Evolutionary conservation across 78 protist species (phyloP).

Genomic region (Dictyostelium brefeldianum): DNA sequence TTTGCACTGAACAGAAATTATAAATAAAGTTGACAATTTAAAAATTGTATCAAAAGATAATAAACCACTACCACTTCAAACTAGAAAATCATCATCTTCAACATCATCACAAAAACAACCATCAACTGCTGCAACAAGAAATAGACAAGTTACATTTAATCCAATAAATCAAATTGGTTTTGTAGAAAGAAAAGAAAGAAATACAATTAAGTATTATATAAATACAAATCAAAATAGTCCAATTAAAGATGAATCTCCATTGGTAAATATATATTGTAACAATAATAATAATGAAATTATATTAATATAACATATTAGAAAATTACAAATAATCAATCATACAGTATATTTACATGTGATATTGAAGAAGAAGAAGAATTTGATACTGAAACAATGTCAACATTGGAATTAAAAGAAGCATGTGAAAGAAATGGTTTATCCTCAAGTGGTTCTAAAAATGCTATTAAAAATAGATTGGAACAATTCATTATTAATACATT

Average conservation of each 20-base stretch:
- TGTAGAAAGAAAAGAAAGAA: constrained; percentile 14
- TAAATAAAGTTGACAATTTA: not conserved
- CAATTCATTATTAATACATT: constrained; percentile 18
- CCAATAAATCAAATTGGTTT: constrained; percentile 29
- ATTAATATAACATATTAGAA: not conserved
- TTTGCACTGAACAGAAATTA: not conserved
- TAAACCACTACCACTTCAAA: not conserved
- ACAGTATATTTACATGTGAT: not conserved
- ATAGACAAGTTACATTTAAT: constrained; percentile 52
- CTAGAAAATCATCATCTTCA: not conserved
- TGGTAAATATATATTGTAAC: not conserved
- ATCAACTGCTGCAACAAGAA: constrained; percentile 1
- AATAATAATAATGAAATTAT: not conserved
- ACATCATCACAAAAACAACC: not conserved
- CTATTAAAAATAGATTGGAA: constrained; percentile 41
- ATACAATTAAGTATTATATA: not conserved
- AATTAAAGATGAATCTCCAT: constrained; percentile 14
- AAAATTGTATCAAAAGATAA: constrained; percentile 3
- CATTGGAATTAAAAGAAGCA: constrained; percentile 25
- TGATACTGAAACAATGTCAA: constrained; percentile 59
- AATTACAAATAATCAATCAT: constrained; percentile 7
- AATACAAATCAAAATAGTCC: constrained; percentile 6
- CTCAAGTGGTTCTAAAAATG: constrained; percentile 22
- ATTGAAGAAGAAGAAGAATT: constrained; percentile 18
- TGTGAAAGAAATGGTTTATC: constrained; percentile 18